phyloP scores from a whole-genome alignment of 2,329 filamentous ascomycete genomes.

The Cordyceps cateniannulata region DNA sequence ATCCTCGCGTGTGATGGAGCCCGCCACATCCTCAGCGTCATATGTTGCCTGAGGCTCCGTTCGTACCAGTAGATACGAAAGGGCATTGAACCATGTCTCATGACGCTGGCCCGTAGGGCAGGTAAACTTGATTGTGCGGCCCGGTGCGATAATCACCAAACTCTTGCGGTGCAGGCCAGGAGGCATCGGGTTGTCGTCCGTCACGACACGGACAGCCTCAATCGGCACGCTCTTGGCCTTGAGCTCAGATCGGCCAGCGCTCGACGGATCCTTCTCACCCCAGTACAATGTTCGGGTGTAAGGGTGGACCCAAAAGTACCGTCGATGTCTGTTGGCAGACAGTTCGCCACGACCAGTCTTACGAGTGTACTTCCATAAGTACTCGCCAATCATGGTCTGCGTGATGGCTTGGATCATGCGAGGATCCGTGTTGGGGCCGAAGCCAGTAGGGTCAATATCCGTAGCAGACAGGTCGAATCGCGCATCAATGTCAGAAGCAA shows the following conservation, averaged over 20 bases:
- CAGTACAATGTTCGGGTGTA: slow-evolving; percentile 96
- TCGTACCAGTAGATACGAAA: slow-evolving; percentile 84
- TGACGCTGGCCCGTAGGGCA: slow-evolving; percentile 89
- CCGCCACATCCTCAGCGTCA: slow-evolving; percentile 53
- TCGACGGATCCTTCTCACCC: slow-evolving; percentile 83
- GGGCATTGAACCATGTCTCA: slow-evolving; percentile 97
- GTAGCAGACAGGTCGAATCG: slow-evolving; percentile 69
- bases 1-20: slow-evolving; percentile 54
- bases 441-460: slow-evolving; percentile 49
- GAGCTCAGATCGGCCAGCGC: slow-evolving; percentile 68
- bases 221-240: slow-evolving; percentile 86
- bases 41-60: slow-evolving; percentile 59
- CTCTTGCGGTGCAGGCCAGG: slow-evolving; percentile 93
- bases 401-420: slow-evolving; percentile 99
- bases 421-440: slow-evolving; percentile 74
- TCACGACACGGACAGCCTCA: slow-evolving; percentile 84
- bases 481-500: slow-evolving; percentile 86
- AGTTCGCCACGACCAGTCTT: slow-evolving; percentile 85
- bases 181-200: slow-evolving; percentile 90
- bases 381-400: slow-evolving; percentile 99
- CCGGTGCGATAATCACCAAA: slow-evolving; percentile 81
- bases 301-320: slow-evolving; percentile 99
- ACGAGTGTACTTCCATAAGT: slow-evolving; percentile 97
- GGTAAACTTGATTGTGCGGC: slow-evolving; percentile 86
- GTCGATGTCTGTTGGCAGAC: slow-evolving; percentile 81